Evolutionary conservation across 2,329 filamentous ascomycete species (phyloP).

Genomic region (Thielaviopsis ethacetica): DNA sequence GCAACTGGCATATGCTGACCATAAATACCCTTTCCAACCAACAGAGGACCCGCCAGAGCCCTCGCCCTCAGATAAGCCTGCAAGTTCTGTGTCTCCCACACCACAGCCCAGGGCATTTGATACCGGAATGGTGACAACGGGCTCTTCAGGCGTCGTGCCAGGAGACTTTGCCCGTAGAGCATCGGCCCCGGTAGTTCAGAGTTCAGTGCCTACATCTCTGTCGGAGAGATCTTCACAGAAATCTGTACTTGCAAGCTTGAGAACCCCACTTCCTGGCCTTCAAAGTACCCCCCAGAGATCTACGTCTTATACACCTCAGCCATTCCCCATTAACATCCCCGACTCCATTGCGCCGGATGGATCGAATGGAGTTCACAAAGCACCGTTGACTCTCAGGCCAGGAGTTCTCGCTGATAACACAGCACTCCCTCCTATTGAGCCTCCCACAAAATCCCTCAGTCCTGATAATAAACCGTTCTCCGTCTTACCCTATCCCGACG

Average conservation of each 20-base stretch:
- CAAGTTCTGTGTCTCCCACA: neutral
- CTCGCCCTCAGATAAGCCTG: neutral
- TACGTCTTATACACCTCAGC: neutral
- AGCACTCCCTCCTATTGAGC: neutral
- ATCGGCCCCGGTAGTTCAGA: neutral
- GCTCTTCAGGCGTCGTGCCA: neutral
- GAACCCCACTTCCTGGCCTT: neutral
- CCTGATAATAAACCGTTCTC: neutral
- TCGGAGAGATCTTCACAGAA: neutral
- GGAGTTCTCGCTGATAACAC: constrained; percentile 1
- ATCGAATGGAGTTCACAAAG: neutral
- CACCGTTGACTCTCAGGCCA: constrained; percentile 1
- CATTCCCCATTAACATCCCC: neutral
- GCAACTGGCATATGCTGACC: constrained; percentile 3
- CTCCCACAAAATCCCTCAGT: neutral
- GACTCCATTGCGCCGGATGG: neutral
- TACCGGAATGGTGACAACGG: neutral
- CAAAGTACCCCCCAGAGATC: neutral
- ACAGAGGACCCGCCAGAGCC: neutral
- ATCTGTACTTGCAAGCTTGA: neutral
- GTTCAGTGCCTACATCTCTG: neutral
- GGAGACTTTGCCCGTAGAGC: neutral
- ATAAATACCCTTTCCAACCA: constrained; percentile 13
- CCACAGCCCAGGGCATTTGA: constrained; percentile 7
- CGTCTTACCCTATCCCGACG: constrained; percentile 8